A percentile compares a stretch with the other conserved stretches of the same genome.
Evolutionary conservation across 768 basidiomycete genomes (phyloP).

Genomic region (Mycena galopus): DNA sequence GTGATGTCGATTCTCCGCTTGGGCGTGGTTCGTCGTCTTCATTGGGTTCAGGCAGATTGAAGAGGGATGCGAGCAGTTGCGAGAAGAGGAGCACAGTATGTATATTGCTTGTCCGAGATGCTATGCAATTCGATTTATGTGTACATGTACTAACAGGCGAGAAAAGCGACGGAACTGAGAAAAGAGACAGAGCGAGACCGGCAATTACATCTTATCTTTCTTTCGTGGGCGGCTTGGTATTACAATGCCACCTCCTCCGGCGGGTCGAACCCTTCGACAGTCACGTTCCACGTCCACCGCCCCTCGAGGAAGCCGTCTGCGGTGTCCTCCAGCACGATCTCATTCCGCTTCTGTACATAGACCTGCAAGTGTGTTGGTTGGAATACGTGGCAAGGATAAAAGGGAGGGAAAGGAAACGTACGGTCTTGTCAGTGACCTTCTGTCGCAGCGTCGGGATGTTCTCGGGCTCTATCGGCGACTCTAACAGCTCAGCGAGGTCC

Average conservation of each 20-base stretch:
- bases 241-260: slow-evolving; percentile 38
- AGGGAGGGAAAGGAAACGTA: slow-evolving; percentile 48
- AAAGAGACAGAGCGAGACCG: not conserved
- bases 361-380: slow-evolving; percentile 56
- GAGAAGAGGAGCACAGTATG: not conserved
- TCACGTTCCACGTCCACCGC: slow-evolving; percentile 85
- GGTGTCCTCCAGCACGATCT: slow-evolving; percentile 95
- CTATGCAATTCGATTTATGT: slow-evolving; percentile 31
- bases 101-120: slow-evolving; percentile 17
- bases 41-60: too few relatives aligned
- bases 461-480: slow-evolving; percentile 91
- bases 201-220: slow-evolving; percentile 5
- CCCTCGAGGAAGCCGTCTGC: slow-evolving; percentile 90
- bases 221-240: not conserved
- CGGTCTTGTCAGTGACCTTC: slow-evolving; percentile 97
- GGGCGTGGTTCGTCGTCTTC: not conserved
- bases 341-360: slow-evolving; percentile 97
- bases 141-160: slow-evolving; percentile 20
- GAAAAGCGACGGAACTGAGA: not conserved
- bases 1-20: slow-evolving; percentile 8
- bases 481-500: slow-evolving; percentile 92
- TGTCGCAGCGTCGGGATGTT: slow-evolving; percentile 85
- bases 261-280: slow-evolving; percentile 78
- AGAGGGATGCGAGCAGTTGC: not conserved
- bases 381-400: not conserved